Base-by-base conservation (phyloP, 371 early-diverging fungal genomes). In the Lichtheimia corymbifera region DNA sequence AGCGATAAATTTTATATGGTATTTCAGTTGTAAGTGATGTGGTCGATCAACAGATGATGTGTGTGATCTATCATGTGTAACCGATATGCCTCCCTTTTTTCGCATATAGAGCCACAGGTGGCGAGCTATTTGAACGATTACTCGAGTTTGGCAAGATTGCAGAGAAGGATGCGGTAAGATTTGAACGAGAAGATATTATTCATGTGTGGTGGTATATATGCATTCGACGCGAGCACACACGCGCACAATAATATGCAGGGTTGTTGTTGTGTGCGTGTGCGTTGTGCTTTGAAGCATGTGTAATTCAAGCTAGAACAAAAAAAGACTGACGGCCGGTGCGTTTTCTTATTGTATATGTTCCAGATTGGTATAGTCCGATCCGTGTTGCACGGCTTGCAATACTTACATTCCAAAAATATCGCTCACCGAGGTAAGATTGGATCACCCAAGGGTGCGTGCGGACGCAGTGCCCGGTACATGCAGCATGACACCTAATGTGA, bases 101-200 rank as follows among this genome's bases (percentile, higher is more conserved):
- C 24, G 35, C n/a, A 53, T 53, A 50, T 62, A 88, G 85, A 18
- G 90, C 87, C 25, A 83, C 86, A 47, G 96, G 95, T 41, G 95
- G 95, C 35, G 96, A 96, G 73, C 79, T 97, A 52, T 96, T 97
- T 73, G 91, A 94, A 51, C 85, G 90, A 53, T 88, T 97, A 50
- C 82, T 90, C 64, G 86, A 89, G 40, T 83, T 86, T 28, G 97
- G 95, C 4, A 83, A 83, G 57, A 95, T 93, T 59, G 88, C 93
- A 2, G 97, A 97, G 65, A 82, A 83, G 41, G 96, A 97, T 65
- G 95, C 95, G 0, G 57, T 56, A 56, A n/a, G 57, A 2, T 6
- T 35, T 35, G 35, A 11, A 35, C 9, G 1, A 22, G 2, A 22
- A 22, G 35, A 35, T n/a, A n/a, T n/a, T n/a, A n/a, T n/a, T n/a